Evolutionary conservation across 2,329 filamentous ascomycete genomes (phyloP).

Genomic region (Diplodia sapinea): DNA sequence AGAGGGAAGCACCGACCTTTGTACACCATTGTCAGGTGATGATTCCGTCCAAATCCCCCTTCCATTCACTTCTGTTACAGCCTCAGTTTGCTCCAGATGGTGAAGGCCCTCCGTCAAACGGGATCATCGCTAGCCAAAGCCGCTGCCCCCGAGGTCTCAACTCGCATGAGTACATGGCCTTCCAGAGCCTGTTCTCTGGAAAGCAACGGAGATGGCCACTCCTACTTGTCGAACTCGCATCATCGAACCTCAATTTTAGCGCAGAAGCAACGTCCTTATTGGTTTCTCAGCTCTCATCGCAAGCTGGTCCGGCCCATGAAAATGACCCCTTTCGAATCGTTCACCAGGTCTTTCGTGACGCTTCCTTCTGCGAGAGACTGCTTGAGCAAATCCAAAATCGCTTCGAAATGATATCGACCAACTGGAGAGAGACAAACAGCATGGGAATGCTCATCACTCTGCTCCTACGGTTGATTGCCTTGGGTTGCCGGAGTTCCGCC

Average conservation of each 20-base stretch:
- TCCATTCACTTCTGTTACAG: conserved; percentile 40
- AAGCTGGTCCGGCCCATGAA: conserved; percentile 59
- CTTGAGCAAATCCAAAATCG: conserved; percentile 55
- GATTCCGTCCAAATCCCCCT: conserved; percentile 49
- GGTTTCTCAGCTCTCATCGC: conserved; percentile 59
- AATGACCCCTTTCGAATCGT: conserved; percentile 48
- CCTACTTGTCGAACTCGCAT: conserved; percentile 58
- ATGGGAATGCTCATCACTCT: conserved; percentile 66
- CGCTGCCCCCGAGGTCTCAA: conserved; percentile 56
- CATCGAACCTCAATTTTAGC: conserved; percentile 65
- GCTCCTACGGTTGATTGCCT: conserved; percentile 48
- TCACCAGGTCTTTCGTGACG: conserved; percentile 60
- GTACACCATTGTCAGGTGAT: conserved; percentile 53
- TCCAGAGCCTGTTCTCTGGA: conserved; percentile 57
- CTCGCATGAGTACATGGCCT: conserved; percentile 60
- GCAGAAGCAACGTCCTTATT: conserved; percentile 57
- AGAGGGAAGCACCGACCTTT: conserved; percentile 47
- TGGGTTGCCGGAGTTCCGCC: conserved; percentile 37
- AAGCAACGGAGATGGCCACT: conserved; percentile 55
- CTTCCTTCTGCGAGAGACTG: conserved; percentile 57
- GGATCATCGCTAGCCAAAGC: conserved; percentile 58
- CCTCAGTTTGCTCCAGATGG: conserved; percentile 40
- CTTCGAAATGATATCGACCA: conserved; percentile 56
- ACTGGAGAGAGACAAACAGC: conserved; percentile 64
- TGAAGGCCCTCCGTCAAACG: conserved; percentile 59